Evolutionary conservation across 805 yeast species (phyloP).

Genomic region (Phaffomyces antillensis): DNA sequence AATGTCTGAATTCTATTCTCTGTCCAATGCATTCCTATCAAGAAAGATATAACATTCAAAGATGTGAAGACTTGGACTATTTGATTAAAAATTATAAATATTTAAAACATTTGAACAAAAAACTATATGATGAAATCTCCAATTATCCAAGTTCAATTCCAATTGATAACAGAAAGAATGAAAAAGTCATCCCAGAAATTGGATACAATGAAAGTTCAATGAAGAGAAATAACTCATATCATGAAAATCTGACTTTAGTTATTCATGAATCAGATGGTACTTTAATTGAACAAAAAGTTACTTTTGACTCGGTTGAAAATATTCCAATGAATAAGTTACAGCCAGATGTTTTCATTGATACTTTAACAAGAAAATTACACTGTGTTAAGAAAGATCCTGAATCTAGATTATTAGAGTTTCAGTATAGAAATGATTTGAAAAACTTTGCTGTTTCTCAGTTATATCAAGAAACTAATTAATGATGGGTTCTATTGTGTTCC

Average conservation of each 20-base stretch:
- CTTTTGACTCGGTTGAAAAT: neutral
- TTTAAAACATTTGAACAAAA: conserved; percentile 21
- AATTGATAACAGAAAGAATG: no score
- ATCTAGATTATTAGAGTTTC: conserved; percentile 11
- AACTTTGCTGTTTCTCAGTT: conserved; percentile 9
- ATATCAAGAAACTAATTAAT: neutral
- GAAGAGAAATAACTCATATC: conserved; percentile 14
- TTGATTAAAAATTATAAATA: conserved; percentile 27
- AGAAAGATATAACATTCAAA: conserved; percentile 10
- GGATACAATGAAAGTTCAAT: neutral
- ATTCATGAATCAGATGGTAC: conserved; percentile 1
- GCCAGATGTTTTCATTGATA: conserved; percentile 3
- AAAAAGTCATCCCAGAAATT: no score
- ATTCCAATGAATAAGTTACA: conserved; percentile 1
- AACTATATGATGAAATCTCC: neutral
- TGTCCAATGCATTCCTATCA: conserved; percentile 10
- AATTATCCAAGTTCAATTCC: no score
- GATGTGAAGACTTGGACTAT: conserved; percentile 9
- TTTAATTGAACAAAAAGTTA: neutral
- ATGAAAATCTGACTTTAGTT: neutral
- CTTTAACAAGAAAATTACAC: conserved; percentile 3
- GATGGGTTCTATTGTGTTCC: no score
- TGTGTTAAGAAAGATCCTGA: conserved; percentile 8
- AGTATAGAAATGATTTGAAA: conserved; percentile 11
- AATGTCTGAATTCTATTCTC: conserved; percentile 14